Evolutionary conservation across 2,329 filamentous ascomycete species (phyloP).

Genomic region (Macrophomina tecta): DNA sequence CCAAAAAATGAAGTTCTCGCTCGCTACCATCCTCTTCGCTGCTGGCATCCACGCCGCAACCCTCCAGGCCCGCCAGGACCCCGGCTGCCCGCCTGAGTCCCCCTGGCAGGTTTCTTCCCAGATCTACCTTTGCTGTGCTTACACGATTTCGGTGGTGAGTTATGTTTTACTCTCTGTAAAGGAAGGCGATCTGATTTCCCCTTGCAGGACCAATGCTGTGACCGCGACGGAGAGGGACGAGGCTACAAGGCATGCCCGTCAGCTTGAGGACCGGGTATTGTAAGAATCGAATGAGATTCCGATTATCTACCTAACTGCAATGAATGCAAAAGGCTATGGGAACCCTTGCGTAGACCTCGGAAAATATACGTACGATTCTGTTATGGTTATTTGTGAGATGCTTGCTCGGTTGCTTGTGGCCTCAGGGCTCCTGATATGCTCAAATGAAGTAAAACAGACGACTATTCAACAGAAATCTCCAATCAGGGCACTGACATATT

Average conservation of each 20-base stretch:
- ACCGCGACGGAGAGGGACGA: neutral
- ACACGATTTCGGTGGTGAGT: neutral
- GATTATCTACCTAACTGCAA: too few species aligned
- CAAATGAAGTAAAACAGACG: too few species aligned
- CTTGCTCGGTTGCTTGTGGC: too few species aligned
- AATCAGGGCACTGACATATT: too few species aligned
- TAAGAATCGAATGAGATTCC: too few species aligned
- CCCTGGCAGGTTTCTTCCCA: neutral
- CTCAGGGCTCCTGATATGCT: too few species aligned
- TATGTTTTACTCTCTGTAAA: neutral
- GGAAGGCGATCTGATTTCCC: neutral
- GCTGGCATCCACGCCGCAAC: constrained; percentile 7
- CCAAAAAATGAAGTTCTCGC: constrained; percentile 2
- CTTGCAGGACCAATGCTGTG: constrained; percentile 1
- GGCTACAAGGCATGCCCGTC: constrained; percentile 5
- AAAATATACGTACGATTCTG: too few species aligned
- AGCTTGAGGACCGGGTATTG: too few species aligned
- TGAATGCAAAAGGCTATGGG: too few species aligned
- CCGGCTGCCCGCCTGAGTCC: neutral
- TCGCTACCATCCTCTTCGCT: constrained; percentile 8
- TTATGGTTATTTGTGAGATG: too few species aligned
- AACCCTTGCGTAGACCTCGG: too few species aligned
- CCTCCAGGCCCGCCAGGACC: neutral
- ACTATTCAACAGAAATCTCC: too few species aligned
- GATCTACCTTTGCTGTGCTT: neutral